phyloP scores from a whole-genome alignment of 2,329 filamentous ascomycete genomes.

The Paramyrothecium sp. region DNA sequence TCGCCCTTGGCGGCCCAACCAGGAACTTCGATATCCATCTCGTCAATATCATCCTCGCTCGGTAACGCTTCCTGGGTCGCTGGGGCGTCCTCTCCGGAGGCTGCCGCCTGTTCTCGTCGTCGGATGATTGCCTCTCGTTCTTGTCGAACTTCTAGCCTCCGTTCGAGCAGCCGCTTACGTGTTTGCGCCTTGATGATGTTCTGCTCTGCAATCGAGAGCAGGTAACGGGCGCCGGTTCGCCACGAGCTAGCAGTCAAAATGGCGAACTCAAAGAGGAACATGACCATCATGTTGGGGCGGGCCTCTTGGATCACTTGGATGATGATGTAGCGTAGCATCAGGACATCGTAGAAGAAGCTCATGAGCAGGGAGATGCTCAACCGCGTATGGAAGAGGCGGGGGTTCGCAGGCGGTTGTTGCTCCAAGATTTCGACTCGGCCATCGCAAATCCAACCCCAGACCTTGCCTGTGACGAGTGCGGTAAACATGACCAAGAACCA shows the following conservation, averaged over 20 bases:
- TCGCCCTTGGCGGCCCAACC: slow-evolving; percentile 97
- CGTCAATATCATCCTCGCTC: slow-evolving; percentile 75
- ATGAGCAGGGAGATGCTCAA: slow-evolving; percentile 76
- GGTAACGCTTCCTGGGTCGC: slow-evolving; percentile 50
- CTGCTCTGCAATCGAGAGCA: slow-evolving; percentile 74
- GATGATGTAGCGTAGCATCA: slow-evolving; percentile 78
- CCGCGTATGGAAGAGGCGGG: slow-evolving; percentile 81
- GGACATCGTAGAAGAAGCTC: slow-evolving; percentile 76
- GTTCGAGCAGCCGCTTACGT: slow-evolving; percentile 62
- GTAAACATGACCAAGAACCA: slow-evolving; percentile 98
- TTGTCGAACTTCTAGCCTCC: slow-evolving; percentile 65
- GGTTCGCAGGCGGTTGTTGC: slow-evolving; percentile 90
- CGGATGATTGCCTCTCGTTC: slow-evolving; percentile 52
- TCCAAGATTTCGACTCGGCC: slow-evolving; percentile 91
- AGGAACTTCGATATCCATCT: slow-evolving; percentile 91
- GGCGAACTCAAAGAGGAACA: slow-evolving; percentile 98
- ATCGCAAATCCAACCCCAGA: slow-evolving; percentile 98
- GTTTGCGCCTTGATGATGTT: slow-evolving; percentile 75
- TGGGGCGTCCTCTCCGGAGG: slow-evolving; percentile 57
- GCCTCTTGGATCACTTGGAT: slow-evolving; percentile 82
- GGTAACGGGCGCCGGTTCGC: slow-evolving; percentile 77
- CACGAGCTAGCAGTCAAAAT: slow-evolving; percentile 77
- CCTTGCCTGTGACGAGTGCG: slow-evolving; percentile 85
- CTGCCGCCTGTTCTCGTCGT: slow-evolving; percentile 45
- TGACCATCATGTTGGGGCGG: slow-evolving; percentile 98